Conservation (phyloP, 805 yeast genomes). For the Saccharomycopsis vini region DNA sequence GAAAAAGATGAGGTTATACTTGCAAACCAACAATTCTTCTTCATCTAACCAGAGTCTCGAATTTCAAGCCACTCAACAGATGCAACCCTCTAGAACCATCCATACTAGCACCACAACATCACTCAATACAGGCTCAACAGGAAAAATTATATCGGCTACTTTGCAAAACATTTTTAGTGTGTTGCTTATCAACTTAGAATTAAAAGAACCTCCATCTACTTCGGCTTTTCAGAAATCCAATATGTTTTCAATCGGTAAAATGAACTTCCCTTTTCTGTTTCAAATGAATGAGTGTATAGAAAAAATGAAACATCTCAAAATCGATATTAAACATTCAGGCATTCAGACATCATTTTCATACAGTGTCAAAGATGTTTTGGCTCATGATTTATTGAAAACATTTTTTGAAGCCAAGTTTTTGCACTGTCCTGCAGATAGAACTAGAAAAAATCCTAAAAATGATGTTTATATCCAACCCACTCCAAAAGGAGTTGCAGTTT, state of each 20-base stretch:
- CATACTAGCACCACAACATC: background rate
- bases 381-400: conserved; percentile 35
- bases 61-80: too few relatives aligned
- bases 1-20: too few relatives aligned
- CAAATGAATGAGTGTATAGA: conserved; percentile 40
- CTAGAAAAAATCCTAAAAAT: conserved; percentile 39
- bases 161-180: conserved; percentile 14
- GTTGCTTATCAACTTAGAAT: conserved; percentile 11
- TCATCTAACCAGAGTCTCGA: too few relatives aligned
- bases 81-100: background rate
- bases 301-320: conserved; percentile 39
- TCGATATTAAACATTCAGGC: conserved; percentile 39
- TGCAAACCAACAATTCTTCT: too few relatives aligned
- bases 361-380: conserved; percentile 42
- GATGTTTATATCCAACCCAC: conserved; percentile 65
- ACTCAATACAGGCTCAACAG: background rate
- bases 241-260: conserved; percentile 21
- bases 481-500: conserved; percentile 75
- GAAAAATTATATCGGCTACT: conserved; percentile 1
- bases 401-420: conserved; percentile 56
- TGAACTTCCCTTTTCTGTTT: conserved; percentile 45
- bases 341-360: conserved; percentile 50
- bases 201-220: background rate
- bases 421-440: conserved; percentile 71
- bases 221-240: background rate